Evolutionary conservation across 257 asterid genomes (phyloP).

Genomic region (Solanum paucissectum): DNA sequence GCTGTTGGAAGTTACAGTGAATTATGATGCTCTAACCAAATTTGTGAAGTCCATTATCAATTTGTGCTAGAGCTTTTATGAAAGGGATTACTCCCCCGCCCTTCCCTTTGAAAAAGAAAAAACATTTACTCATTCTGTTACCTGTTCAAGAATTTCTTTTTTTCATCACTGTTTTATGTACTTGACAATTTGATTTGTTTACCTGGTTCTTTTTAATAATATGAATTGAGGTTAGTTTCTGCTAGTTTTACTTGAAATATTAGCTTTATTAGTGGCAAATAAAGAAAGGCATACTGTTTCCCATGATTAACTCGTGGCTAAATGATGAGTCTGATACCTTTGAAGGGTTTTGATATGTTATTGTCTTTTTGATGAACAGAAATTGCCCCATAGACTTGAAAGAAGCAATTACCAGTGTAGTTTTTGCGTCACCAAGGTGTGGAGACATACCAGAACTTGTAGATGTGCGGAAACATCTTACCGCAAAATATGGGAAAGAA

Average conservation of each 20-base stretch:
- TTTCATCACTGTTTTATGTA: background rate
- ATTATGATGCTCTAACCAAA: background rate
- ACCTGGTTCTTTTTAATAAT: background rate
- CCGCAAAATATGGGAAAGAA: conserved; percentile 85
- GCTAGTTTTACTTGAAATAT: background rate
- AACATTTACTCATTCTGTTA: background rate
- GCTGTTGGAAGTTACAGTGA: background rate
- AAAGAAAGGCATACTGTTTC: background rate
- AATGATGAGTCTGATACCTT: background rate
- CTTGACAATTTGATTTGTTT: background rate
- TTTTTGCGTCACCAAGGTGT: conserved; percentile 92
- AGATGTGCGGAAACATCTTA: conserved; percentile 66
- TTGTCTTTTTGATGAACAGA: conserved; percentile 32
- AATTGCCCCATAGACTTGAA: conserved; percentile 88
- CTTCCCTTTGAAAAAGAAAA: background rate
- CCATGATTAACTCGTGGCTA: background rate
- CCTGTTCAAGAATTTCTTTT: background rate
- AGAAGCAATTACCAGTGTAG: conserved; percentile 84
- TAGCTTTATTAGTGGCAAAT: background rate
- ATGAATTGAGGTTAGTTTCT: background rate
- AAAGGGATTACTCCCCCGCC: background rate
- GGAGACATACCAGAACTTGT: conserved; percentile 90
- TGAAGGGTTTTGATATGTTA: background rate
- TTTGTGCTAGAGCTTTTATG: background rate
- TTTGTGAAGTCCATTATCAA: background rate